Conservation (phyloP, 2,329 filamentous ascomycete species). For the Colletotrichum musicola region DNA sequence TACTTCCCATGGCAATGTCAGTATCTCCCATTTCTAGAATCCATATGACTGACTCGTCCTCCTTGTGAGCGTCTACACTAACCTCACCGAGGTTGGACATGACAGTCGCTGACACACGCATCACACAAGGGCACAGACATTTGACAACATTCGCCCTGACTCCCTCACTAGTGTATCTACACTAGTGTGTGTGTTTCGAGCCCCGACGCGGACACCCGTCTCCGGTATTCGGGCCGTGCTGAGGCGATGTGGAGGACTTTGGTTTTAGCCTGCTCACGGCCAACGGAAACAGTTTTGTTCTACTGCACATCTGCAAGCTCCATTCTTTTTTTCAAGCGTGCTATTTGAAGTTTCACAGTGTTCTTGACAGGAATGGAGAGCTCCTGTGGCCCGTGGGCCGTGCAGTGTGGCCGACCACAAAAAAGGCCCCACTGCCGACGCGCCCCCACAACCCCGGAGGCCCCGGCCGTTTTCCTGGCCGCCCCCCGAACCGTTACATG, state of each 20-base stretch:
- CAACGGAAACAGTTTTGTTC: constrained; percentile 14
- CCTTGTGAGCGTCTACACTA: background rate
- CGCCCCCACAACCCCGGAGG: too few relatives aligned
- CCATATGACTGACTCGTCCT: constrained; percentile 1
- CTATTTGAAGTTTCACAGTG: background rate
- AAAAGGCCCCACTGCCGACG: too few relatives aligned
- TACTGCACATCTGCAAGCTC: background rate
- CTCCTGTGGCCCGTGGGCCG: too few relatives aligned
- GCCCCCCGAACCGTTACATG: too few relatives aligned
- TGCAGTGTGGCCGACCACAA: too few relatives aligned
- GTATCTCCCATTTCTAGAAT: too few relatives aligned
- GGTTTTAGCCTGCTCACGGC: background rate
- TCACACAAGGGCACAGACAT: constrained; percentile 5
- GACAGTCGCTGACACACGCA: background rate
- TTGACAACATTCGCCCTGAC: constrained; percentile 1
- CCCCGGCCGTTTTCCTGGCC: too few relatives aligned
- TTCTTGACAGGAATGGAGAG: too few relatives aligned
- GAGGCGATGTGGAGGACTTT: background rate
- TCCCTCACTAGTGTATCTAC: background rate
- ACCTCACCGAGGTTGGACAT: background rate
- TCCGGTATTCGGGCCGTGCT: constrained; percentile 1
- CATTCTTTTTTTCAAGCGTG: background rate
- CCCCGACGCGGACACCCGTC: background rate
- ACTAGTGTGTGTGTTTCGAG: background rate
- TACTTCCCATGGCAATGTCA: background rate